Percentiles rank a stretch among this genome's conserved stretches.
Evolutionary conservation across 2,329 filamentous ascomycete genomes (phyloP).

Genomic region (Penicillium expansum): DNA sequence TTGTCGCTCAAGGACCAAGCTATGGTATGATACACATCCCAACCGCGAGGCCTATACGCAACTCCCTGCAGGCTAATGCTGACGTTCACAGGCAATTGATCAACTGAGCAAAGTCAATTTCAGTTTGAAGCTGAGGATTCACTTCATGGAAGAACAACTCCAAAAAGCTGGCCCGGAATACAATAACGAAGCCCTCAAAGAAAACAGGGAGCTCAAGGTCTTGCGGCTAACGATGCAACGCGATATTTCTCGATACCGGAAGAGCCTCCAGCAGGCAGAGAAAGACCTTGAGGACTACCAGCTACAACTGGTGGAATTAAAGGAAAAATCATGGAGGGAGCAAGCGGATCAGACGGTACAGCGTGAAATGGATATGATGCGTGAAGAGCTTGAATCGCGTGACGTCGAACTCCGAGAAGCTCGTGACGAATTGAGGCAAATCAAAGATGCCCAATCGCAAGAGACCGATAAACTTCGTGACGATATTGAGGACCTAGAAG

Average conservation of each 20-base stretch:
- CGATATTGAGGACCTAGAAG: constrained; percentile 72
- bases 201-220: constrained; percentile 95
- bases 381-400: constrained; percentile 50
- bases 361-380: constrained; percentile 55
- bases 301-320: constrained; percentile 75
- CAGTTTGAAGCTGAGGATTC: constrained; percentile 91
- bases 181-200: constrained; percentile 82
- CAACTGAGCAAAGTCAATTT: constrained; percentile 99
- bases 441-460: constrained; percentile 54
- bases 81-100: constrained; percentile 64
- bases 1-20: constrained; percentile 92
- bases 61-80: constrained; percentile 1
- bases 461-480: constrained; percentile 67
- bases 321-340: constrained; percentile 75
- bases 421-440: constrained; percentile 56
- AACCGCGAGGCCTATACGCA: background rate
- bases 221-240: constrained; percentile 85
- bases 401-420: constrained; percentile 43
- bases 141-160: constrained; percentile 89
- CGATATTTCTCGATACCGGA: constrained; percentile 82
- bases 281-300: constrained; percentile 81
- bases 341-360: constrained; percentile 69
- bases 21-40: constrained; percentile 54
- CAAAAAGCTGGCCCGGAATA: constrained; percentile 84
- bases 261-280: constrained; percentile 77